These are phyloP conservation scores for Botrytis porri DNA, from an alignment of 2,329 filamentous ascomycete species.

Conservation along the genomic window DNA sequence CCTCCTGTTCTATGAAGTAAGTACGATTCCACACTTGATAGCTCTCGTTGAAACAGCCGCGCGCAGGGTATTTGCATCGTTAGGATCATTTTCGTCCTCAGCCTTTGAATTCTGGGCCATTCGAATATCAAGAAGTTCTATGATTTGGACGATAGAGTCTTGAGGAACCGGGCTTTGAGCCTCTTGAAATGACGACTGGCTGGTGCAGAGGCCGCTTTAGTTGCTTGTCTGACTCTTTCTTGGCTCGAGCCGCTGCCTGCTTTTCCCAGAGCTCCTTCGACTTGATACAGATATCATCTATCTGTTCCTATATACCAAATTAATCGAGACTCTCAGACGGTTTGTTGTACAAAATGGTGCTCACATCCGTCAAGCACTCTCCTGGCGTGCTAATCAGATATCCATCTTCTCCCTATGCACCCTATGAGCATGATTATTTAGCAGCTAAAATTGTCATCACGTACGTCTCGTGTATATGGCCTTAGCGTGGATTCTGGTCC, in stretches of 20 bases:
- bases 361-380: constrained; percentile 57
- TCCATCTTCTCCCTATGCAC: constrained; percentile 55
- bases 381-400: constrained; percentile 59
- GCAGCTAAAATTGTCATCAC: constrained; percentile 31
- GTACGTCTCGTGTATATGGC: constrained; percentile 55
- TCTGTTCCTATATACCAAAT: constrained; percentile 51
- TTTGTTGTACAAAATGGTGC: constrained; percentile 30
- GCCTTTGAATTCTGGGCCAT: constrained; percentile 26
- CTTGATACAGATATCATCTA: constrained; percentile 60
- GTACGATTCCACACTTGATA: background rate
- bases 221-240: constrained; percentile 46
- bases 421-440: constrained; percentile 26
- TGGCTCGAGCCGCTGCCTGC: constrained; percentile 50
- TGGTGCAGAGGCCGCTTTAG: constrained; percentile 57
- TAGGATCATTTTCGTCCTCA: constrained; percentile 24
- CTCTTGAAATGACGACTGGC: constrained; percentile 51
- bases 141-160: constrained; percentile 28
- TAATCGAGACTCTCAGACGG: constrained; percentile 14
- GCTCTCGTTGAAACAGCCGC: constrained; percentile 7
- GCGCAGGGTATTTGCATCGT: background rate
- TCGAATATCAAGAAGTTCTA: constrained; percentile 27
- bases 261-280: constrained; percentile 57
- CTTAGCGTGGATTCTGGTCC: constrained; percentile 57
- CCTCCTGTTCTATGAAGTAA: background rate
- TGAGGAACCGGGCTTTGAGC: constrained; percentile 29